phyloP scores from a whole-genome alignment of 176 grass and related monocot genomes.

The Aegilops umbellulata region DNA sequence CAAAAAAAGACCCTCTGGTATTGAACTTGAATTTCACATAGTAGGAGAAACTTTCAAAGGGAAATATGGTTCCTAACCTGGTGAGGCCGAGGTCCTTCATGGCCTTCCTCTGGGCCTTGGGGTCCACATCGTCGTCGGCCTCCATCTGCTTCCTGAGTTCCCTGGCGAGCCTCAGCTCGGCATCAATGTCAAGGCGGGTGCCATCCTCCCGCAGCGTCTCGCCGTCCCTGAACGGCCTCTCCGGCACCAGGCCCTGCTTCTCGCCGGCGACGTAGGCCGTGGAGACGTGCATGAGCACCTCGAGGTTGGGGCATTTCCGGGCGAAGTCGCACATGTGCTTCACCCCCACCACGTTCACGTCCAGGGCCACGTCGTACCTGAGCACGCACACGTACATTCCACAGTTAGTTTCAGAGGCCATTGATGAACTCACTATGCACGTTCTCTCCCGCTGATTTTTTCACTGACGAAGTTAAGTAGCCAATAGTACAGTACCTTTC shows the following conservation, averaged over 20 bases:
- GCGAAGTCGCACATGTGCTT: constrained; percentile 52
- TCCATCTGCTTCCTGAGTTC: constrained; percentile 46
- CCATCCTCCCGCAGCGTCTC: constrained; percentile 42
- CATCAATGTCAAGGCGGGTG: constrained; percentile 52
- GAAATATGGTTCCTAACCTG: neutral
- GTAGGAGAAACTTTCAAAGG: neutral
- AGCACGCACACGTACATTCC: neutral
- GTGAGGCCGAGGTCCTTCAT: constrained; percentile 79
- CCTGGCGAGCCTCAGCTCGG: constrained; percentile 38
- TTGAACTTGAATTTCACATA: neutral
- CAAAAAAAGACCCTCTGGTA: neutral
- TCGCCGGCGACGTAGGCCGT: constrained; percentile 58
- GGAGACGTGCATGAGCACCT: constrained; percentile 83
- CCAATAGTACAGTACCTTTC: constrained; percentile 18
- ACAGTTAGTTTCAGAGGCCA: neutral
- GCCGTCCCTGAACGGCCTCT: constrained; percentile 52
- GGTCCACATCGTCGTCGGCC: neutral
- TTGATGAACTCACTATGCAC: neutral
- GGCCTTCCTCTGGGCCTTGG: constrained; percentile 45
- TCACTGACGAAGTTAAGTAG: too few relatives aligned
- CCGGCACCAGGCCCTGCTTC: constrained; percentile 49
- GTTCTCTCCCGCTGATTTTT: too few relatives aligned
- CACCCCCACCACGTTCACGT: constrained; percentile 52
- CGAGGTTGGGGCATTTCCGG: constrained; percentile 56
- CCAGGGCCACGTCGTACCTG: constrained; percentile 58